phyloP scores from a whole-genome alignment of 352 stramenopile genomes.

The Phytophthora meadii region DNA sequence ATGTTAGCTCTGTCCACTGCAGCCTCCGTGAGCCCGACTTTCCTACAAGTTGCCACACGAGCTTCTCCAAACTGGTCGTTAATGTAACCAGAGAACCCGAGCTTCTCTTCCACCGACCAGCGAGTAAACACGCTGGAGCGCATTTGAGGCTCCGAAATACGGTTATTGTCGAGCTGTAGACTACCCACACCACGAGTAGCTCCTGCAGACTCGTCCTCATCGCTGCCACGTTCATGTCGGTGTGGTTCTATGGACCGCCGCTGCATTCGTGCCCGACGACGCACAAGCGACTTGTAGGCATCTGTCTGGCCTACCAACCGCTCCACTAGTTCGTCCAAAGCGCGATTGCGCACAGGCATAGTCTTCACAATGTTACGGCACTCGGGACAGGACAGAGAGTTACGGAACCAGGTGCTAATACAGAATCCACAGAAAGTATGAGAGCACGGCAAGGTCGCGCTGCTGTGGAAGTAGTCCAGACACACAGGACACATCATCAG shows the following conservation, averaged over 20 bases:
- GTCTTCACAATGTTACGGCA: constrained; percentile 71
- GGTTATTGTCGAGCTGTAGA: constrained; percentile 24
- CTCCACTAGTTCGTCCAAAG: constrained; percentile 81
- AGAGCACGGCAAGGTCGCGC: constrained; percentile 81
- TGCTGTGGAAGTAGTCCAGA: constrained; percentile 82
- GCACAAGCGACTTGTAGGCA: constrained; percentile 56
- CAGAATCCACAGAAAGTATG: constrained; percentile 87
- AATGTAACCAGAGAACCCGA: constrained; percentile 53
- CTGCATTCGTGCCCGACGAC: constrained; percentile 42
- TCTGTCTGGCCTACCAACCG: constrained; percentile 73
- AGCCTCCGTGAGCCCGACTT: constrained; percentile 68
- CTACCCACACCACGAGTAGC: constrained; percentile 29
- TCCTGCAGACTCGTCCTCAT: constrained; percentile 30
- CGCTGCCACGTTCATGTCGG: constrained; percentile 19
- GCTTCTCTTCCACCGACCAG: constrained; percentile 58
- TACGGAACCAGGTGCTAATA: constrained; percentile 82
- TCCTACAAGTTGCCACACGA: constrained; percentile 65
- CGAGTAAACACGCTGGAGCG: constrained; percentile 59
- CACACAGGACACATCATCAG: constrained; percentile 86
- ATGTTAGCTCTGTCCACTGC: constrained; percentile 59
- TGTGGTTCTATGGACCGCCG: constrained; percentile 19
- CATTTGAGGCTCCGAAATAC: constrained; percentile 19
- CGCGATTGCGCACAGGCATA: constrained; percentile 80
- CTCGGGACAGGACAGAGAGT: constrained; percentile 78
- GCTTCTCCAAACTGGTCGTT: constrained; percentile 67